Evolutionary conservation across 331 rosid species (phyloP).

Genomic region (Acacia pycnantha): DNA sequence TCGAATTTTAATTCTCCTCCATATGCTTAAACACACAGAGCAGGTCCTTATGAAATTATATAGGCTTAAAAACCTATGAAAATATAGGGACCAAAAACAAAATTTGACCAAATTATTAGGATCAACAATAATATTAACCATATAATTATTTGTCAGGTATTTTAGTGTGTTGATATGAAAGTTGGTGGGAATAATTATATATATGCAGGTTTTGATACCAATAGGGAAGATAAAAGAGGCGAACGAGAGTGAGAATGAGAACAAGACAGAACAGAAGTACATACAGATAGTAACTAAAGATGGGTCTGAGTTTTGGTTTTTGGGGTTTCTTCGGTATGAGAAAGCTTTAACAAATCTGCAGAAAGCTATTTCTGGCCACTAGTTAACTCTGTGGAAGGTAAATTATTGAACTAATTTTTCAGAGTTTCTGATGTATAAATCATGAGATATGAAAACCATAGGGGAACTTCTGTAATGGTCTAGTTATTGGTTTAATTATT

Average conservation of each 20-base stretch:
- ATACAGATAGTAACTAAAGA: slow-evolving; percentile 65
- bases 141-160: background rate
- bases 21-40: too few species aligned
- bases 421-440: background rate
- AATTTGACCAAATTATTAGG: too few species aligned
- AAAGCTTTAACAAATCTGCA: slow-evolving; percentile 63
- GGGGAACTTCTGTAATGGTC: background rate
- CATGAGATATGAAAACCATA: background rate
- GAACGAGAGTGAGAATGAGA: slow-evolving; percentile 53
- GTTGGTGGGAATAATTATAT: background rate
- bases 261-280: slow-evolving; percentile 63
- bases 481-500: background rate
- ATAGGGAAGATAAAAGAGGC: slow-evolving; percentile 54
- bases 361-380: slow-evolving; percentile 57
- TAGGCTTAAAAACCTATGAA: too few species aligned
- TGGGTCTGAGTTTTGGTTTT: slow-evolving; percentile 76
- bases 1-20: too few species aligned
- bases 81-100: too few species aligned
- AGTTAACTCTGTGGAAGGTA: slow-evolving; percentile 9
- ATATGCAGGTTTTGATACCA: slow-evolving; percentile 72
- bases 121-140: too few species aligned
- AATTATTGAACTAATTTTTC: background rate
- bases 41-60: too few species aligned
- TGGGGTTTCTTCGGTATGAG: slow-evolving; percentile 75
- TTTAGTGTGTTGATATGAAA: background rate